Evolutionary conservation across 768 basidiomycete genomes (phyloP).

Genomic region (Amanita pallidorosea): DNA sequence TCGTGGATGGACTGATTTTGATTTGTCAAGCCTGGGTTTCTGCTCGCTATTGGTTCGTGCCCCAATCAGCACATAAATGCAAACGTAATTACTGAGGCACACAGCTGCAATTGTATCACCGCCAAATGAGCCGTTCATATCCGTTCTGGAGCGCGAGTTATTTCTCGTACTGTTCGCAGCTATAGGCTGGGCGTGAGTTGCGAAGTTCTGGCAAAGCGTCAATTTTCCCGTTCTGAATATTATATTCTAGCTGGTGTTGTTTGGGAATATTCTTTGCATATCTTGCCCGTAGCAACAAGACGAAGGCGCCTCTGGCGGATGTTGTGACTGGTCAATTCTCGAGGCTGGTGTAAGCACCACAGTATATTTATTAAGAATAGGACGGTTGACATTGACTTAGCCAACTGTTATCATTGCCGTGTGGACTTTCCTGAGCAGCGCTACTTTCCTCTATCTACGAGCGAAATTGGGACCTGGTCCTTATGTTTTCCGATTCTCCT

Average conservation of each 20-base stretch:
- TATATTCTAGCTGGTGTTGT: conserved; percentile 46
- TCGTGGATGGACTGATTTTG: conserved; percentile 1
- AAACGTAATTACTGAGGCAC: neutral
- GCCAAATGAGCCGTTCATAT: conserved; percentile 57
- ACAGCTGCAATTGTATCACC: conserved; percentile 59
- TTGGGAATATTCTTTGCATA: conserved; percentile 55
- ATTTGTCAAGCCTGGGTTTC: conserved; percentile 33
- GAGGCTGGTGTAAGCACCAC: conserved; percentile 25
- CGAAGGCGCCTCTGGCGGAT: conserved; percentile 23
- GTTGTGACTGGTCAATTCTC: conserved; percentile 45
- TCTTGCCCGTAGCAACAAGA: conserved; percentile 36
- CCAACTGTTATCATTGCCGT: conserved; percentile 49
- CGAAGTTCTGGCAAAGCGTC: neutral
- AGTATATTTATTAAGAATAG: neutral
- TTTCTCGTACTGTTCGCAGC: conserved; percentile 39
- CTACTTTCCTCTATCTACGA: conserved; percentile 49
- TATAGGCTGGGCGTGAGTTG: conserved; percentile 50
- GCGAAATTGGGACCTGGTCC: conserved; percentile 55
- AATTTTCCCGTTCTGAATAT: conserved; percentile 1
- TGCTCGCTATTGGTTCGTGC: conserved; percentile 47
- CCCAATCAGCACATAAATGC: neutral
- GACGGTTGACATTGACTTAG: conserved; percentile 14
- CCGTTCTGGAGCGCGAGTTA: conserved; percentile 55
- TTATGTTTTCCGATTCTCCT: conserved; percentile 46
- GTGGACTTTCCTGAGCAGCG: conserved; percentile 54